phyloP scores from a whole-genome alignment of 306 rosid genomes.

The Vachellia collinsii region DNA sequence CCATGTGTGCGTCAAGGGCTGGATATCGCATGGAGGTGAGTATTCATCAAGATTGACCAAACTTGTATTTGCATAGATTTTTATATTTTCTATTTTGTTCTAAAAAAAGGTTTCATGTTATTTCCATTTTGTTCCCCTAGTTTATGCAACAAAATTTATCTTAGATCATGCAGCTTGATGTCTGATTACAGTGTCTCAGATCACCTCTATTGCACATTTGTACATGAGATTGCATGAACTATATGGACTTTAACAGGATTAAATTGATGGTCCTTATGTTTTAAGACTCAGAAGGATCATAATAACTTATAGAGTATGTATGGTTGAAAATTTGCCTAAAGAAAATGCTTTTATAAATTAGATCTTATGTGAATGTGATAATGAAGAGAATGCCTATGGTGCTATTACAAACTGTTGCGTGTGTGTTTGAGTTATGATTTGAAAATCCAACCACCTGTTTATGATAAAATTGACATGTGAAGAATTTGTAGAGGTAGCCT shows the following conservation, averaged over 20 bases:
- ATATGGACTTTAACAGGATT: slow-evolving; percentile 22
- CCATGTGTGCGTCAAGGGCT: slow-evolving; percentile 99
- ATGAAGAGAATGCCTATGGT: not conserved
- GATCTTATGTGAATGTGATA: not conserved
- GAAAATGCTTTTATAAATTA: not conserved
- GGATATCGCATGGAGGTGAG: slow-evolving; percentile 99
- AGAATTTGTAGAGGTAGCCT: not conserved
- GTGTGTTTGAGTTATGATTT: not conserved
- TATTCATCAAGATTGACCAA: slow-evolving; percentile 22
- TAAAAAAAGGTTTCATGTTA: slow-evolving; percentile 15
- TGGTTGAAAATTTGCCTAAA: slow-evolving; percentile 8
- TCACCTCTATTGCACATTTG: slow-evolving; percentile 26
- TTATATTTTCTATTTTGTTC: slow-evolving; percentile 7
- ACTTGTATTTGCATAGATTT: slow-evolving; percentile 15
- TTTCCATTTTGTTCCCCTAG: slow-evolving; percentile 28
- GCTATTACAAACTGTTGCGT: not conserved
- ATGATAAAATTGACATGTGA: not conserved
- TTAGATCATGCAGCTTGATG: slow-evolving; percentile 6
- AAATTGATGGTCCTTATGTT: slow-evolving; percentile 5
- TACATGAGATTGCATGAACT: slow-evolving; percentile 17
- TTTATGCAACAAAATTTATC: slow-evolving; percentile 22
- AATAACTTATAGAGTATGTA: not conserved
- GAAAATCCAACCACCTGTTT: not conserved
- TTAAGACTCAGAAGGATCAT: slow-evolving; percentile 23
- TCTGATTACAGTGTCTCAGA: not conserved